Evolutionary conservation across 1,284 basidiomycete species (phyloP), one percentile per base, ranked within the genome.

Genomic region (Cystobasidium slooffiae): DNA sequence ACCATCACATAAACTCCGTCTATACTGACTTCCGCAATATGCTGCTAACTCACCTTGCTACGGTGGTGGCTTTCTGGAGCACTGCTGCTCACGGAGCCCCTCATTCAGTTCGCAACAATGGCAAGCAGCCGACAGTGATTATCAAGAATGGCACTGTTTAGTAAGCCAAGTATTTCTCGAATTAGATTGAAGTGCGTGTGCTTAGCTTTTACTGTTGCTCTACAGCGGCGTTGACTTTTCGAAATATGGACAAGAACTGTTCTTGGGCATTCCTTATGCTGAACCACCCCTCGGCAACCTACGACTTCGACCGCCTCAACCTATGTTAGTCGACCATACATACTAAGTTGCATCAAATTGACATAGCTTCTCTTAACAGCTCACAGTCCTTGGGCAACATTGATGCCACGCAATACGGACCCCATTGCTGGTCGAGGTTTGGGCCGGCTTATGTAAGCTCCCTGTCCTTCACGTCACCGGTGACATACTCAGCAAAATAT

Each of bases 181-280:
- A 59, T 16, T 43, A 59, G 9, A 53, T 3, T 59, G 12, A n/a
- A 37, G 31, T 59, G 24, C 2, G 41, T 3, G 18, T 37, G 24
- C 24, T 37, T 31, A 31, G 31, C 31, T 31, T 31, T 31, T 31
- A 31, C 5, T 31, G 31, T 31, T 31, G 31, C 31, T 31, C 14
- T 24, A 43, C 61, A 63, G 61, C 22, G 61, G 61, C 22, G n/a
- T 63, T 8, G 18, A 16, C 8, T 44, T 44, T 24, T 10, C 61
- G 7, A 44, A 43, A 14, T 63, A 63, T 12, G 61, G 46, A 4
- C 61, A 63, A n/a, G 61, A 63, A 20, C 61, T 63, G 8, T 63
- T 63, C 44, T 47, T 63, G 18, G 61, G 61, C 31, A 63, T 63
- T 24, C 61, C 61, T 44, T 63, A 63, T 46, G 61, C 61, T 8